A percentile compares a stretch with the other conserved stretches of the same genome.
Conservation (phyloP, 371 early-diverging fungal genomes). For the Haplosporangium sp. region DNA sequence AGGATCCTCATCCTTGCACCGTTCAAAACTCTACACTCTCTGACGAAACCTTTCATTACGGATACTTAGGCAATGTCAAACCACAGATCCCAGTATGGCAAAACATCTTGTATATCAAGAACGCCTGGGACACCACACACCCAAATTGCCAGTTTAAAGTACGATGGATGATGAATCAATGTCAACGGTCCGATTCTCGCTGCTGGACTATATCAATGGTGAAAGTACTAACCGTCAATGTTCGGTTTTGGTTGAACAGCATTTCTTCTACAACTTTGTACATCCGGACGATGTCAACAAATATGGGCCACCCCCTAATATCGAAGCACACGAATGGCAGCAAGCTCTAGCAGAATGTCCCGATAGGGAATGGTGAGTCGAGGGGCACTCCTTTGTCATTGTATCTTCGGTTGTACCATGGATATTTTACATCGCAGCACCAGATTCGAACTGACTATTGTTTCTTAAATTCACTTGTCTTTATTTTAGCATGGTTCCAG, state of each 20-base stretch:
- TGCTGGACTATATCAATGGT: neutral
- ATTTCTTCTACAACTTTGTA: slow-evolving; percentile 93
- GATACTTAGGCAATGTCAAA: slow-evolving; percentile 57
- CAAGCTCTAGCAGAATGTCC: slow-evolving; percentile 88
- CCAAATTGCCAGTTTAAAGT: slow-evolving; percentile 86
- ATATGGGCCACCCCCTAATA: slow-evolving; percentile 79
- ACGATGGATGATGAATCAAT: neutral
- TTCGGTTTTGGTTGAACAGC: slow-evolving; percentile 44
- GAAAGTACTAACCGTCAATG: neutral
- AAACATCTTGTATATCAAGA: slow-evolving; percentile 68
- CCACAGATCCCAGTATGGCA: slow-evolving; percentile 64
- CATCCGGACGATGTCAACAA: slow-evolving; percentile 80
- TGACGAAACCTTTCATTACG: neutral
- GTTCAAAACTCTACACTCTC: too few species aligned
- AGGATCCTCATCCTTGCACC: too few species aligned
- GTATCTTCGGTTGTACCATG: neutral
- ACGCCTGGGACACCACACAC: slow-evolving; percentile 83
- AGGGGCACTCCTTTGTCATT: neutral
- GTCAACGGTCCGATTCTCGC: too few species aligned
- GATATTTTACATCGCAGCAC: too few species aligned
- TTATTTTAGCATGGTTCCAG: slow-evolving; percentile 81
- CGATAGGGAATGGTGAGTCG: slow-evolving; percentile 75
- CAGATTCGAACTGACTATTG: too few species aligned
- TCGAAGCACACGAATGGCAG: slow-evolving; percentile 82
- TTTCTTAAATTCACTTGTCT: neutral